Conservation (phyloP, 108 stramenopile genomes). For the Fistulifera solaris region DNA sequence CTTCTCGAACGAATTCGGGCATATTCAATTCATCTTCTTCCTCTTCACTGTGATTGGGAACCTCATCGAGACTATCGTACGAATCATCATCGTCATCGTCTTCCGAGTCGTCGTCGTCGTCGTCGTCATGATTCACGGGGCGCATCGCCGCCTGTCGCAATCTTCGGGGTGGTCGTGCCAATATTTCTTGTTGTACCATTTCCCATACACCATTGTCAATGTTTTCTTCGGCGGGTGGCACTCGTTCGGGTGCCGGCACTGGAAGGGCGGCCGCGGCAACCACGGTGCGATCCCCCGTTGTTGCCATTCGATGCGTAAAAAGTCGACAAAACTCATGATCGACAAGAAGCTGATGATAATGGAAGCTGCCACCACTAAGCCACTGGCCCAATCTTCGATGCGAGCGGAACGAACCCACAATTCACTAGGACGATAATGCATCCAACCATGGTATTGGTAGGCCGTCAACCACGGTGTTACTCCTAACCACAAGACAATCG, state of each 20-base stretch:
- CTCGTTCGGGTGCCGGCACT: not conserved
- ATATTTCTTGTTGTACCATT: not conserved
- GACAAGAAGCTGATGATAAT: slow-evolving; percentile 82
- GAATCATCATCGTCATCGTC: slow-evolving; percentile 1
- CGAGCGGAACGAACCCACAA: slow-evolving; percentile 36
- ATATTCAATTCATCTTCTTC: slow-evolving; percentile 7
- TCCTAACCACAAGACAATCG: slow-evolving; percentile 66
- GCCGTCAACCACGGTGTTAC: slow-evolving; percentile 75
- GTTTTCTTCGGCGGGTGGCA: not conserved
- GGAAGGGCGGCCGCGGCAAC: not conserved
- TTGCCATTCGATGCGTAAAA: slow-evolving; percentile 75
- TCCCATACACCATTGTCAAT: slow-evolving; percentile 5
- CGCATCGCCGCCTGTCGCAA: not conserved
- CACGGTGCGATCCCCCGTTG: slow-evolving; percentile 14
- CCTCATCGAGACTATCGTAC: not conserved
- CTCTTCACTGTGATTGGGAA: not conserved
- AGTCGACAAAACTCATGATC: slow-evolving; percentile 93
- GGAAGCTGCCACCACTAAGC: slow-evolving; percentile 66
- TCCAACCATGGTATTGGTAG: slow-evolving; percentile 87
- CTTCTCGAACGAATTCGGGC: slow-evolving; percentile 2
- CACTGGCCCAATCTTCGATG: slow-evolving; percentile 65
- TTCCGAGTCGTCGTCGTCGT: slow-evolving; percentile 25
- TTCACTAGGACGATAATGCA: slow-evolving; percentile 55
- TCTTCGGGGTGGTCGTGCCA: not conserved
- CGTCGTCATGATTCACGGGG: slow-evolving; percentile 8